Base-by-base conservation (phyloP, 1,284 basidiomycete genomes). In the Tylopilus microsporus region DNA sequence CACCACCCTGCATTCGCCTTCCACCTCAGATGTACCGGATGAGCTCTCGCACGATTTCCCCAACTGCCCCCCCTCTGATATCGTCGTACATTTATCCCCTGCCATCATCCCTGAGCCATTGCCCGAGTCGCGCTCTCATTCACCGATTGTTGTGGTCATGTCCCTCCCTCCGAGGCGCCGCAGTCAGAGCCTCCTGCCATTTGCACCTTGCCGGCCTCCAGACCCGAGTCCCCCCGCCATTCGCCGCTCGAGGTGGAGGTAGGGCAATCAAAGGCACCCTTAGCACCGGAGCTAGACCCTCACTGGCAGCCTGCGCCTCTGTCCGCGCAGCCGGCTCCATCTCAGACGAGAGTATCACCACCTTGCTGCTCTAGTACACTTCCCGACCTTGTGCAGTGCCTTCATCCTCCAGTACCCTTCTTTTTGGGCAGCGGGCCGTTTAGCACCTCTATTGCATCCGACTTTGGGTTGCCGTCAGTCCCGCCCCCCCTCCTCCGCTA, bases 101-200 rank as follows among this genome's bases (percentile, higher is more conserved):
- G 36, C 56, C 52, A 5, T 61, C 21, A 55, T 59, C 49, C 25
- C 57, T 34, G 62, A 70, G 12, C 52, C 66, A 60, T 65, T 62
- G 52, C 63, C 65, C 61, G 61, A 55, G 36, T 68, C 68, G 16
- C 70, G 64, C 30, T 79, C 77, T 19, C 72, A 70, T 50, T 80
- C 81, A 9, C 78, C 80, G 0, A 82, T 82, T 76, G 78, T 81
- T 41, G 70, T 82, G 5, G 73, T 74, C 8, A 79, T 76, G 32
- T 65, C 71, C 25, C 64, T 49, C 60, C 53, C 25, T 47, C 56
- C 4, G 62, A 63, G 49, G 56, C 5, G 12, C 68, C 60, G 18
- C 67, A 61, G 9, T 19, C 49, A 4, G 70, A 74, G 19, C 72
- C 71, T 49, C 59, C 70, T 32, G 59, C 73, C 11, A 54, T 75